A percentile compares a stretch with the other conserved stretches of the same genome.
These are phyloP conservation scores for Pseudozyma hubeiensis DNA, from an alignment of 1,284 basidiomycete genomes.

Conservation along the genomic window DNA sequence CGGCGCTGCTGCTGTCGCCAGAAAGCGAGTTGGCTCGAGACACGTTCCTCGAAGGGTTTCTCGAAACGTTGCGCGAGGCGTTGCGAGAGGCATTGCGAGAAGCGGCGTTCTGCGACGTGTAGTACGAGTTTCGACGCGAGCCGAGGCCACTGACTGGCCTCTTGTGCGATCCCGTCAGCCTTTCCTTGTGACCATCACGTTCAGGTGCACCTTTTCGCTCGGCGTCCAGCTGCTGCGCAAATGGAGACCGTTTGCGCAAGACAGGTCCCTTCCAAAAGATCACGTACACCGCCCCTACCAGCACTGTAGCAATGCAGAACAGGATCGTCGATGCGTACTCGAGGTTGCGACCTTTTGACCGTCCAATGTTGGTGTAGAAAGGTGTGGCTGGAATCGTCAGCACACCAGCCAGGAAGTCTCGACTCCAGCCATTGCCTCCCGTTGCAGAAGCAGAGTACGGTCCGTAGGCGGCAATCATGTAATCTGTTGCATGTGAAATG, in stretches of 20 bases:
- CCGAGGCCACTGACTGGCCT: conserved; percentile 28
- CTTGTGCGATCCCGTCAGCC: conserved; percentile 27
- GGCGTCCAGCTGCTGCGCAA: conserved; percentile 34
- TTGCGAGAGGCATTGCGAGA: conserved; percentile 35
- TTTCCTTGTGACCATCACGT: conserved; percentile 21
- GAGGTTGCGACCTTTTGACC: conserved; percentile 58
- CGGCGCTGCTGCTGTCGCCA: conserved; percentile 26
- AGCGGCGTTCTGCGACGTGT: conserved; percentile 38
- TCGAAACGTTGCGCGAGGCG: conserved; percentile 24
- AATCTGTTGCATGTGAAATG: conserved; percentile 48
- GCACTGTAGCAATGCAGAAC: conserved; percentile 68
- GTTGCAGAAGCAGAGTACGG: conserved; percentile 70
- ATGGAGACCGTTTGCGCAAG: conserved; percentile 43
- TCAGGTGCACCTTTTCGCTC: conserved; percentile 18
- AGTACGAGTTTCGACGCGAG: conserved; percentile 37
- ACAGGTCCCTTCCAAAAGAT: conserved; percentile 70
- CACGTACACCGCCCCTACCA: conserved; percentile 70
- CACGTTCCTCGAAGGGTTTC: conserved; percentile 25
- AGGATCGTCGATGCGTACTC: conserved; percentile 70
- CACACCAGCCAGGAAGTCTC: conserved; percentile 70
- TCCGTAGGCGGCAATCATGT: conserved; percentile 70
- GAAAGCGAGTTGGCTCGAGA: conserved; percentile 41
- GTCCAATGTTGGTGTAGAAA: conserved; percentile 68
- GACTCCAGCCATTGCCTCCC: conserved; percentile 65
- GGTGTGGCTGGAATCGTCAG: conserved; percentile 70